These are phyloP conservation scores for Priceomyces carsonii DNA, from an alignment of 805 yeast genomes.

Conservation along the genomic window DNA sequence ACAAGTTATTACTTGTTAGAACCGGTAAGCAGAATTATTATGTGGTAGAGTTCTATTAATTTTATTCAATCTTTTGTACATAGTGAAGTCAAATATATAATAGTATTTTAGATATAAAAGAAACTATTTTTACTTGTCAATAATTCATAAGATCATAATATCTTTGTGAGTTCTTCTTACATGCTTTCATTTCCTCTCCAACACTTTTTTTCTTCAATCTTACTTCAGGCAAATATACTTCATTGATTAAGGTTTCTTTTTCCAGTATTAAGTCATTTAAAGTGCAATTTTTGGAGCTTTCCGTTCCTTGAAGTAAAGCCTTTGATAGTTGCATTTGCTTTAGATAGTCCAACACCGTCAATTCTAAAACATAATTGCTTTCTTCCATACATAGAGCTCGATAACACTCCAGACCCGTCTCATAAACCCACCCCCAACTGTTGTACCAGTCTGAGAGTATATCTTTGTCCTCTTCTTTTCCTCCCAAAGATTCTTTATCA, in stretches of 20 bases:
- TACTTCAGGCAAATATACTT: slow-evolving; percentile 10
- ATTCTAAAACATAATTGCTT: slow-evolving; percentile 12
- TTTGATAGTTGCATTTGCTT: slow-evolving; percentile 6
- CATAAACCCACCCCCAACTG: slow-evolving; percentile 16
- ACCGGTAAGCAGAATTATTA: slow-evolving; percentile 72
- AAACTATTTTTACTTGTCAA: slow-evolving; percentile 1
- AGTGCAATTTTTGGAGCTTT: not conserved
- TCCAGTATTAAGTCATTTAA: slow-evolving; percentile 9
- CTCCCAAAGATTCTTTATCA: not conserved
- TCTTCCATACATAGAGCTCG: slow-evolving; percentile 12
- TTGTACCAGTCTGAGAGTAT: slow-evolving; percentile 14
- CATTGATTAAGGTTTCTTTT: slow-evolving; percentile 9
- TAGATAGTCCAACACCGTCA: slow-evolving; percentile 12
- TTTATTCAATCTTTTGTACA: slow-evolving; percentile 4
- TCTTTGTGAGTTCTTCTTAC: slow-evolving; percentile 7
- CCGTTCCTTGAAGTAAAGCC: slow-evolving; percentile 7
- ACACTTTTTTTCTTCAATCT: slow-evolving; percentile 2
- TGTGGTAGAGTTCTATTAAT: slow-evolving; percentile 45
- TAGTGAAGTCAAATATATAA: not conserved
- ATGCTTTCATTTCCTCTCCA: slow-evolving; percentile 8
- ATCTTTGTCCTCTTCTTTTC: slow-evolving; percentile 1
- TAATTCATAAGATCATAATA: slow-evolving; percentile 12
- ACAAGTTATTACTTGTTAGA: slow-evolving; percentile 61
- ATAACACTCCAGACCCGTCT: slow-evolving; percentile 12
- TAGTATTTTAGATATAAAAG: not conserved